These are phyloP conservation scores for Endothia cerciana DNA, from an alignment of 2,329 filamentous ascomycete genomes.

Conservation along the genomic window DNA sequence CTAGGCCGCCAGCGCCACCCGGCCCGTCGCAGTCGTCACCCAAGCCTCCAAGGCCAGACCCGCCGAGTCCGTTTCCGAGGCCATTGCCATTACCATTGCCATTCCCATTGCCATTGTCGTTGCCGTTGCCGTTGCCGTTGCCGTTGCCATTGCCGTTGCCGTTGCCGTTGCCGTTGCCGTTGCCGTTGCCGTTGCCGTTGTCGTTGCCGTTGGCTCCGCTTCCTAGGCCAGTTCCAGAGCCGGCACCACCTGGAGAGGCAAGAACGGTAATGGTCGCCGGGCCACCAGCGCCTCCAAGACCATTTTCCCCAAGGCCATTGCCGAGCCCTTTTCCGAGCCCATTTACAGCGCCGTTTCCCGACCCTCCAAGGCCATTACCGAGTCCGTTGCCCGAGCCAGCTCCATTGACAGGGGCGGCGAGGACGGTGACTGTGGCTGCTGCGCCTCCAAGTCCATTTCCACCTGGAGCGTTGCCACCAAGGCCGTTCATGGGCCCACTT, in stretches of 20 bases:
- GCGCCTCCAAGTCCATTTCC: slow-evolving; percentile 19
- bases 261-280: slow-evolving; percentile 25
- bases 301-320: slow-evolving; percentile 22
- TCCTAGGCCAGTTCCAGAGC: slow-evolving; percentile 14
- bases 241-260: slow-evolving; percentile 20
- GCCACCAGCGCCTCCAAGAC: slow-evolving; percentile 17
- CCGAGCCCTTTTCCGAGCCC: slow-evolving; percentile 4
- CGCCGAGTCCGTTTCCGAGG: slow-evolving; percentile 15
- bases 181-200: slow-evolving; percentile 4
- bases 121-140: slow-evolving; percentile 4
- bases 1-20: slow-evolving; percentile 15
- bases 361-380: slow-evolving; percentile 7
- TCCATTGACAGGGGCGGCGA: slow-evolving; percentile 16
- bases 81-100: slow-evolving; percentile 8
- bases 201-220: not conserved
- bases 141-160: slow-evolving; percentile 7
- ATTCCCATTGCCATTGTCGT: slow-evolving; percentile 16
- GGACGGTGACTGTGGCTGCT: slow-evolving; percentile 22
- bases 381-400: not conserved
- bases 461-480: slow-evolving; percentile 16
- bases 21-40: slow-evolving; percentile 12
- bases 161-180: slow-evolving; percentile 7
- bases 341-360: not conserved
- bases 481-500: slow-evolving; percentile 24
- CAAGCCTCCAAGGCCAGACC: slow-evolving; percentile 12